Evolutionary conservation across 2,329 filamentous ascomycete genomes (phyloP).

Genomic region (Simplicillium sp.): DNA sequence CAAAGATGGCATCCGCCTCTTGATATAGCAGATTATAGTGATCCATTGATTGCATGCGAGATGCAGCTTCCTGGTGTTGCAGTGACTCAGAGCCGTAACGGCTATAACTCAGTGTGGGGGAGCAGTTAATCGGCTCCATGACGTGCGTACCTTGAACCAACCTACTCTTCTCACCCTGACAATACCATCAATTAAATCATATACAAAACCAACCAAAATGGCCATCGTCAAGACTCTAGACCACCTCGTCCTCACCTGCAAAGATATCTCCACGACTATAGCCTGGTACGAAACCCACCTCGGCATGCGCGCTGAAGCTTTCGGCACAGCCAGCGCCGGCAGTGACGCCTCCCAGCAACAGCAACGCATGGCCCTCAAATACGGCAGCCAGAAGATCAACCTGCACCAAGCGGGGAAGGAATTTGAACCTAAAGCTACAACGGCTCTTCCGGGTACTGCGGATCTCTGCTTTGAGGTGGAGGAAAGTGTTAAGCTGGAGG

Average conservation of each 20-base stretch:
- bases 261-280: constrained; percentile 36
- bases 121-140: too few relatives aligned
- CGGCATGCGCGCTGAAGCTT: constrained; percentile 46
- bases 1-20: constrained; percentile 5
- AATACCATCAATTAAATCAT: too few relatives aligned
- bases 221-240: constrained; percentile 38
- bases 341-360: constrained; percentile 14
- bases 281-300: constrained; percentile 45
- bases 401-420: constrained; percentile 48
- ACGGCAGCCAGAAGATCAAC: constrained; percentile 52
- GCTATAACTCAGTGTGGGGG: too few relatives aligned
- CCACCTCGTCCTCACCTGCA: constrained; percentile 51
- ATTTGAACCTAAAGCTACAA: constrained; percentile 48
- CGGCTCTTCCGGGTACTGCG: constrained; percentile 44
- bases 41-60: too few relatives aligned
- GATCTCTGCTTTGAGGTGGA: constrained; percentile 52
- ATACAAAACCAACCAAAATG: too few relatives aligned
- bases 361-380: constrained; percentile 40
- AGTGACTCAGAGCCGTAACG: too few relatives aligned
- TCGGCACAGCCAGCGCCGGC: constrained; percentile 31
- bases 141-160: too few relatives aligned
- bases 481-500: constrained; percentile 30
- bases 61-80: too few relatives aligned
- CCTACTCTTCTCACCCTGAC: too few relatives aligned
- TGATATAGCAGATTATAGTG: too few relatives aligned